Percentiles rank a stretch among this genome's conserved stretches.
Conservation (phyloP, 148 eudicot genomes). For the Silene latifolia region DNA sequence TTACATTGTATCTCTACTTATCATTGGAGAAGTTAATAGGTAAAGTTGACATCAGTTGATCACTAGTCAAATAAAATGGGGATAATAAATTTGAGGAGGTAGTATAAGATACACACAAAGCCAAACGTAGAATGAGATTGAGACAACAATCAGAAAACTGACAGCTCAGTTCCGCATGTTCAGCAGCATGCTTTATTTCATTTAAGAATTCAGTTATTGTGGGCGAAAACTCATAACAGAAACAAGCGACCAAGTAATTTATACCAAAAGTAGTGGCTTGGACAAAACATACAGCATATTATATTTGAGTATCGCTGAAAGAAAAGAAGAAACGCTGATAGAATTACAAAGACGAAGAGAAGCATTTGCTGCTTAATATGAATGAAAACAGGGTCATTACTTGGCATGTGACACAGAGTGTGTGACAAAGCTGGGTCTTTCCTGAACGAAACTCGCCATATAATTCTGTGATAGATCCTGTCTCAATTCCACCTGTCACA, state of each 20-base stretch:
- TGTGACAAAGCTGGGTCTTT: constrained; percentile 97
- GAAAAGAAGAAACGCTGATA: background rate
- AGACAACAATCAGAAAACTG: background rate
- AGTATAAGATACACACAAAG: too few species aligned
- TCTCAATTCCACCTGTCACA: constrained; percentile 81
- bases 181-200: background rate
- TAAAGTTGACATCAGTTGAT: too few species aligned
- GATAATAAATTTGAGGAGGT: too few species aligned
- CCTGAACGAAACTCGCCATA: constrained; percentile 98
- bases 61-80: too few species aligned
- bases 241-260: background rate
- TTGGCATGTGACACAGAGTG: constrained; percentile 94
- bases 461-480: constrained; percentile 90
- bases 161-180: background rate
- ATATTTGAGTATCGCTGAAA: background rate
- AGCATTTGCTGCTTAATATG: constrained; percentile 2
- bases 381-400: constrained; percentile 36
- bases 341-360: background rate
- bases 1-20: too few species aligned
- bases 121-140: background rate
- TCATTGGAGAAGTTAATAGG: too few species aligned
- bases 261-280: background rate
- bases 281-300: background rate
- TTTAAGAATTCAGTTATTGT: too few species aligned
- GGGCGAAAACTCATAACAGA: too few species aligned